Evolutionary conservation across 108 stramenopile genomes (phyloP), one percentile per base, ranked within the genome.

Genomic region (Pseudonitzschia multiseries): DNA sequence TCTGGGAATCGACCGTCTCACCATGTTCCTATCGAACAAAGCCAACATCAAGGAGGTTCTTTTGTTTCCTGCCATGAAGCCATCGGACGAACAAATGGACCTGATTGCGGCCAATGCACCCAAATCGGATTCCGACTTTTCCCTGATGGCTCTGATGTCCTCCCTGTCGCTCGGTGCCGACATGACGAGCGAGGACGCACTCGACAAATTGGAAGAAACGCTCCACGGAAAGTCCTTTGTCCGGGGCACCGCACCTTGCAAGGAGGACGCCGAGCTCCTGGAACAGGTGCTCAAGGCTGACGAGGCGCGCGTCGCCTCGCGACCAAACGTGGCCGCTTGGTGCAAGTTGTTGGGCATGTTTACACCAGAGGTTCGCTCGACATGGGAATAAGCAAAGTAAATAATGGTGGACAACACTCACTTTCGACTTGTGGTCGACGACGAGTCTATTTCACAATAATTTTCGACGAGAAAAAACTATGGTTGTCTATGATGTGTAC

Each of bases 51-150:
- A 99, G 87, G 99, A 99, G 82, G 99, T 99, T 18, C 77, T 99
- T 42, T 81, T 99, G 50, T 99, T 99, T 86, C 99, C 99, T 22
- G 99, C 99, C 50, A 99, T 99, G 99, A 99, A 99, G 88, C 99
- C 99, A 22, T 91, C 92, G 46, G 92, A 92, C 60, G 92, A 93
- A 57, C 88, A 96, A 75, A 79, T 92, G 66, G 76, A 79, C 5
- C 69, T 89, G 33, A 78, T 92, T 66, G 77, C 81, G 52, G 51
- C 67, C 24, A 89, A 83, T 78, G 88, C 89, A 1, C 84, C 86
- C 73, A 87, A 89, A 77, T 79, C 75, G 75, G 79, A 80, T 62
- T 74, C 74, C 59, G 74, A 66, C 28, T 73, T 73, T 44, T 73
- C 71, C 41, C 69, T 71, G 21, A 76, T 65, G 70, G 72, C 46